phyloP scores from a whole-genome alignment of 2,329 filamentous ascomycete genomes.

The Pseudonectria buxi region DNA sequence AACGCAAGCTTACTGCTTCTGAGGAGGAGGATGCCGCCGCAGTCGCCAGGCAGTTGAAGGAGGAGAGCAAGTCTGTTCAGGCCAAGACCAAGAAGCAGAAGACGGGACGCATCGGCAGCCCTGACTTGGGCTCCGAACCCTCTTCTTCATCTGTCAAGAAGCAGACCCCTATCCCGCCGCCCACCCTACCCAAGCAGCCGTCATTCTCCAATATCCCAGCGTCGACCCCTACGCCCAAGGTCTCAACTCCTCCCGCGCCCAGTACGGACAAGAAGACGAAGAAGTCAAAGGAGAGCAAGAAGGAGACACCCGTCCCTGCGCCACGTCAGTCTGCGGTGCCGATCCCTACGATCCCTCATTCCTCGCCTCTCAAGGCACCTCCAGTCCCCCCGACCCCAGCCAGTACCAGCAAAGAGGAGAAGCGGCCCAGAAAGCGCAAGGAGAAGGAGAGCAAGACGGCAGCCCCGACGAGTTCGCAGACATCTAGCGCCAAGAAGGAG shows the following conservation, averaged over 20 bases:
- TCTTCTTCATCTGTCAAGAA: slow-evolving; percentile 22
- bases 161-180: slow-evolving; percentile 27
- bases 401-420: slow-evolving; percentile 18
- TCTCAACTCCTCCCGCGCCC: slow-evolving; percentile 14
- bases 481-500: slow-evolving; percentile 13
- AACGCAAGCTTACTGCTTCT: slow-evolving; percentile 30
- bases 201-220: slow-evolving; percentile 11
- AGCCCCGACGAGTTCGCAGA: slow-evolving; percentile 13
- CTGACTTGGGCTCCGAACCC: slow-evolving; percentile 28
- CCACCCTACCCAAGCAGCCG: slow-evolving; percentile 20
- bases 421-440: slow-evolving; percentile 26
- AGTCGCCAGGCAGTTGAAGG: slow-evolving; percentile 28
- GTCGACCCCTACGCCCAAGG: slow-evolving; percentile 18
- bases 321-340: slow-evolving; percentile 26
- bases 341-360: slow-evolving; percentile 29
- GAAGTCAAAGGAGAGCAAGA: slow-evolving; percentile 27
- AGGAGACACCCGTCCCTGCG: slow-evolving; percentile 23
- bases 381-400: slow-evolving; percentile 20
- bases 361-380: slow-evolving; percentile 21
- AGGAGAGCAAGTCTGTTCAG: slow-evolving; percentile 27
- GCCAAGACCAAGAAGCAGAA: slow-evolving; percentile 38
- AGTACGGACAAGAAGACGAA: slow-evolving; percentile 14
- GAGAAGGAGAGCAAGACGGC: slow-evolving; percentile 18
- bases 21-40: slow-evolving; percentile 33
- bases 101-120: slow-evolving; percentile 26